These are phyloP conservation scores for Mycena vitilis DNA, from an alignment of 768 basidiomycete species.

Conservation along the genomic window DNA sequence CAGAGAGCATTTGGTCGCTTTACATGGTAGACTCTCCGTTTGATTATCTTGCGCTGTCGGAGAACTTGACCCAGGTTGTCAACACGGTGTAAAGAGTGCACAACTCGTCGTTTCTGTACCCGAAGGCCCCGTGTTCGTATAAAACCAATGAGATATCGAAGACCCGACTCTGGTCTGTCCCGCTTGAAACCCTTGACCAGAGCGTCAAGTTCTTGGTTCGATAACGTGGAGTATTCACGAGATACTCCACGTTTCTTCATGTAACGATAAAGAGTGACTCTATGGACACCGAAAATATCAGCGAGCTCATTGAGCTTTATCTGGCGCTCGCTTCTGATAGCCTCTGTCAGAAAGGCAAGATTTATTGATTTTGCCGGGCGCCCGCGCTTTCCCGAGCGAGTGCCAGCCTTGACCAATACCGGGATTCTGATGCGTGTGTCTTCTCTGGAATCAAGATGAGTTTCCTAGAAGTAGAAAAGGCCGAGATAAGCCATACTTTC, in stretches of 20 bases:
- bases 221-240: background rate
- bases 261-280: background rate
- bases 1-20: constrained; percentile 37
- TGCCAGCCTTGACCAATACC: background rate
- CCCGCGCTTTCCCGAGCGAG: background rate
- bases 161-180: constrained; percentile 28
- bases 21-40: constrained; percentile 33
- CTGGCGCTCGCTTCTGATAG: background rate
- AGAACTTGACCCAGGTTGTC: constrained; percentile 37
- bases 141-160: constrained; percentile 39
- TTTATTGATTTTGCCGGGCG: background rate
- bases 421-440: background rate
- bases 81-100: constrained; percentile 35
- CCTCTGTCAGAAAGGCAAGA: constrained; percentile 2
- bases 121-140: constrained; percentile 35
- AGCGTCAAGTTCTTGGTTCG: background rate
- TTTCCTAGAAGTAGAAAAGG: background rate
- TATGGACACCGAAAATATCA: background rate
- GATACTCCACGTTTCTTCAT: background rate
- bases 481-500: background rate
- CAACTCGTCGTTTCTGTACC: constrained; percentile 34
- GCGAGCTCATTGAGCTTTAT: constrained; percentile 9
- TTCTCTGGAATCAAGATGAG: background rate
- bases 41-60: constrained; percentile 26
- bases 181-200: background rate